These are phyloP conservation scores for Austroboletus novae-zelandiae DNA, from an alignment of 1,284 basidiomycete species.

Conservation along the genomic window DNA sequence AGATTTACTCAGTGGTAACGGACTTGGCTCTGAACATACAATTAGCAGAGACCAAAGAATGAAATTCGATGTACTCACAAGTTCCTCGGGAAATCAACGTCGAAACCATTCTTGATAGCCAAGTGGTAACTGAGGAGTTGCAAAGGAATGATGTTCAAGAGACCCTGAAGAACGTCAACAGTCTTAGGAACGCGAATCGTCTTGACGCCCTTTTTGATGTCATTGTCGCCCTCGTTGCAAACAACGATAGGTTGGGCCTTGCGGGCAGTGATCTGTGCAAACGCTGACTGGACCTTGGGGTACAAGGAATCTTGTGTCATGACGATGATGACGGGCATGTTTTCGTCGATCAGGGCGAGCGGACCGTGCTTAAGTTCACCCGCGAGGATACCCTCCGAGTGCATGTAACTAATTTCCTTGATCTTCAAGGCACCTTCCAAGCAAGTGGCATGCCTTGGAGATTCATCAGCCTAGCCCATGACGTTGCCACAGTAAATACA, in stretches of 20 bases:
- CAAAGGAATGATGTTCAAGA: conserved; percentile 96
- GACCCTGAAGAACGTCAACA: conserved; percentile 92
- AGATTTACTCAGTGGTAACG: conserved; percentile 75
- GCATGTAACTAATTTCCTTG: conserved; percentile 97
- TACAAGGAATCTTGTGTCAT: conserved; percentile 99
- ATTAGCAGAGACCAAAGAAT: conserved; percentile 9
- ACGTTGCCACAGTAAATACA: too few relatives aligned
- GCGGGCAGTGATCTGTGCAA: conserved; percentile 94
- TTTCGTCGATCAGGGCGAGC: conserved; percentile 95
- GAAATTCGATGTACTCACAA: conserved; percentile 50
- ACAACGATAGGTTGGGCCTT: conserved; percentile 96
- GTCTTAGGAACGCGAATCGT: conserved; percentile 93
- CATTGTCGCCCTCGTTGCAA: conserved; percentile 92
- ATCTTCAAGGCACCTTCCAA: conserved; percentile 99
- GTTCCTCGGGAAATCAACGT: conserved; percentile 99
- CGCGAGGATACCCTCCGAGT: conserved; percentile 91
- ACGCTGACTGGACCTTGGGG: conserved; percentile 96
- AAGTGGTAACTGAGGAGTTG: conserved; percentile 97
- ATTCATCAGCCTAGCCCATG: conserved; percentile 1
- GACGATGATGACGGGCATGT: conserved; percentile 97
- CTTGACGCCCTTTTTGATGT: conserved; percentile 73
- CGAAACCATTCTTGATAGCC: conserved; percentile 92
- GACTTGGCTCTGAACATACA: conserved; percentile 66
- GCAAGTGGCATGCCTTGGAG: conserved; percentile 81
- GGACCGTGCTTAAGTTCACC: conserved; percentile 99